Conservation (phyloP, 2,329 filamentous ascomycete species). For the Microascus cirrosus region DNA sequence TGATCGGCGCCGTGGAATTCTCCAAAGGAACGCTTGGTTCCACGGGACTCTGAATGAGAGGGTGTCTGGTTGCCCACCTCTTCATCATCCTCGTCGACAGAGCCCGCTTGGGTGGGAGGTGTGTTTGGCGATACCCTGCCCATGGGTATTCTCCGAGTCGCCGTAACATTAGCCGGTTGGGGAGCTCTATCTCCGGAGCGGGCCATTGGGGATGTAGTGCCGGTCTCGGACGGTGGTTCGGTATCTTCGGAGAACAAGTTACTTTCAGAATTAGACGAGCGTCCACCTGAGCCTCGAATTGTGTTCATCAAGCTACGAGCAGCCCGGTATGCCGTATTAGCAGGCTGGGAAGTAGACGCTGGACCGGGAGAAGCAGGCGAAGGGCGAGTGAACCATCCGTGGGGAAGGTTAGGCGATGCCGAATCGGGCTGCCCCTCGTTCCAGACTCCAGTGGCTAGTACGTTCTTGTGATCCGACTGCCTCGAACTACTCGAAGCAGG, state of each 20-base stretch:
- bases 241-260: neutral
- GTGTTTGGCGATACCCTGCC: neutral
- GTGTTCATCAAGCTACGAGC: neutral
- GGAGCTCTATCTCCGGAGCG: neutral
- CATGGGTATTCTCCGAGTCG: neutral
- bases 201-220: neutral
- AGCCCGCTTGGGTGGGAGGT: neutral
- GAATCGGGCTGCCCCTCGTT: conserved; percentile 54
- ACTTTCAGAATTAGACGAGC: neutral
- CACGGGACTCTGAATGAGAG: neutral
- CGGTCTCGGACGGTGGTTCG: neutral
- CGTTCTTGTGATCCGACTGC: neutral
- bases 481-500: neutral
- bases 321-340: neutral
- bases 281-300: neutral
- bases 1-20: conserved; percentile 26
- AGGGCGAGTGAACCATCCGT: neutral
- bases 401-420: conserved; percentile 18
- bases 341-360: neutral
- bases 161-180: neutral
- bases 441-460: conserved; percentile 36
- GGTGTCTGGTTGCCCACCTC: neutral
- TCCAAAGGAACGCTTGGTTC: neutral
- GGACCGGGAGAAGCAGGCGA: neutral
- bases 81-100: neutral